These are phyloP conservation scores for Ramularia collo-cygni DNA, from an alignment of 2,329 filamentous ascomycete genomes.

Conservation along the genomic window DNA sequence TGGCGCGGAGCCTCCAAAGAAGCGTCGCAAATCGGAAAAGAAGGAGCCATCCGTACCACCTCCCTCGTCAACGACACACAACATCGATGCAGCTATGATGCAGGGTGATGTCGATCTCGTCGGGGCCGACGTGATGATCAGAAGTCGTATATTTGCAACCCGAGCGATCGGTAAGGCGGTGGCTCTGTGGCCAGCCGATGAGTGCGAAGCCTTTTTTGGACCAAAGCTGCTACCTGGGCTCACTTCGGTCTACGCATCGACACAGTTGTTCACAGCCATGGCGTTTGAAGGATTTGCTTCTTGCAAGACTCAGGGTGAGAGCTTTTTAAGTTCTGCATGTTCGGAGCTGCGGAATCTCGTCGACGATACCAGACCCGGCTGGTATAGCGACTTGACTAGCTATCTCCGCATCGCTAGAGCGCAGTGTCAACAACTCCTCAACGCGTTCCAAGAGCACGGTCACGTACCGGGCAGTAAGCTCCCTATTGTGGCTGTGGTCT, in stretches of 20 bases:
- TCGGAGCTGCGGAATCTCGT: conserved; percentile 65
- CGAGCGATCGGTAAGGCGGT: conserved; percentile 81
- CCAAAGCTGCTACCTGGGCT: conserved; percentile 60
- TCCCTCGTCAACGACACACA: conserved; percentile 61
- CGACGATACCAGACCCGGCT: conserved; percentile 70
- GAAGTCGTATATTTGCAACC: conserved; percentile 82
- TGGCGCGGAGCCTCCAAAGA: conserved; percentile 61
- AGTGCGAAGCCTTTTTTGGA: conserved; percentile 57
- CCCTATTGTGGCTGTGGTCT: conserved; percentile 77
- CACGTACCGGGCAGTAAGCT: conserved; percentile 70
- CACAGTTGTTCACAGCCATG: conserved; percentile 75
- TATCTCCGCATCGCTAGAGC: conserved; percentile 84
- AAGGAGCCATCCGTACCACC: conserved; percentile 57
- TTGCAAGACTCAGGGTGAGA: conserved; percentile 33
- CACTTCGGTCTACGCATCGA: conserved; percentile 69
- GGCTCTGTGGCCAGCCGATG: conserved; percentile 60
- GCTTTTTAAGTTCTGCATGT: conserved; percentile 54
- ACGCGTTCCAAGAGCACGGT: conserved; percentile 85
- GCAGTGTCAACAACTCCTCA: conserved; percentile 83
- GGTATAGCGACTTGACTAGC: conserved; percentile 84
- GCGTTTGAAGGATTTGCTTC: conserved; percentile 84
- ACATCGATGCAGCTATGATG: conserved; percentile 97
- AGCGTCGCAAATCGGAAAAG: conserved; percentile 79
- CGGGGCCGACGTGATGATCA: conserved; percentile 77
- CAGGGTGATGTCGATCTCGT: conserved; percentile 94